Conservation (phyloP, 2,329 filamentous ascomycete species). For the Xenoacremonium recifei region DNA sequence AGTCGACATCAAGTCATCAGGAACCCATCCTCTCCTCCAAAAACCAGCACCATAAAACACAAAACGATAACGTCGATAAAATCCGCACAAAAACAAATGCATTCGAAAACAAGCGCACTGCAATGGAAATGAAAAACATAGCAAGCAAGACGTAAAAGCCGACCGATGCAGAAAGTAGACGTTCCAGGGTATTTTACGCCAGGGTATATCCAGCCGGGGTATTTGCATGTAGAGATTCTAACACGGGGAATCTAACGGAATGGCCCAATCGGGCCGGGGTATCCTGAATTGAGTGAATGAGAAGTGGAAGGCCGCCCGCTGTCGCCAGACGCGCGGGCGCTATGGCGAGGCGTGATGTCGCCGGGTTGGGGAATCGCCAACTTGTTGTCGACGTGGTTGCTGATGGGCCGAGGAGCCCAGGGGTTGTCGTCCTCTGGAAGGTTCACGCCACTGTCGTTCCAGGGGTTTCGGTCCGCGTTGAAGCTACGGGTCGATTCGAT, state of each 20-base stretch:
- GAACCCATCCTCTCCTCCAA: conserved; percentile 26
- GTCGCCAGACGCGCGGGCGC: conserved; percentile 80
- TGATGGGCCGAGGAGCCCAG: conserved; percentile 61
- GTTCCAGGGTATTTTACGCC: conserved; percentile 58
- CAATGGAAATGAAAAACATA: conserved; percentile 29
- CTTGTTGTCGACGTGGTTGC: conserved; percentile 64
- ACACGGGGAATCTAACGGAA: conserved; percentile 70
- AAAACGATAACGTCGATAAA: conserved; percentile 14
- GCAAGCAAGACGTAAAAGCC: conserved; percentile 38
- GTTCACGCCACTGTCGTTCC: conserved; percentile 97
- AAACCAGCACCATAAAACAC: conserved; percentile 24
- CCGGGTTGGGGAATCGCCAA: conserved; percentile 67
- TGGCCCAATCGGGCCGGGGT: conserved; percentile 88
- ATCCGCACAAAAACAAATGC: conserved; percentile 21
- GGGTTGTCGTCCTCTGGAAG: conserved; percentile 82
- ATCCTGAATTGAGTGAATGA: conserved; percentile 94
- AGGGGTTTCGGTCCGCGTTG: conserved; percentile 89
- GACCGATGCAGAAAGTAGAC: conserved; percentile 46
- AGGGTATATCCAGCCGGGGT: conserved; percentile 66
- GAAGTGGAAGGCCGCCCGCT: conserved; percentile 91
- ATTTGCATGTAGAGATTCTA: conserved; percentile 53
- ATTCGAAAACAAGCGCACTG: conserved; percentile 21
- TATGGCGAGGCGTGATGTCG: conserved; percentile 81
- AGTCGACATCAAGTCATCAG: conserved; percentile 34
- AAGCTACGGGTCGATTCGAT: conserved; percentile 93